phyloP scores from a whole-genome alignment of 257 asterid species.

The Solanum ahanhuiri region DNA sequence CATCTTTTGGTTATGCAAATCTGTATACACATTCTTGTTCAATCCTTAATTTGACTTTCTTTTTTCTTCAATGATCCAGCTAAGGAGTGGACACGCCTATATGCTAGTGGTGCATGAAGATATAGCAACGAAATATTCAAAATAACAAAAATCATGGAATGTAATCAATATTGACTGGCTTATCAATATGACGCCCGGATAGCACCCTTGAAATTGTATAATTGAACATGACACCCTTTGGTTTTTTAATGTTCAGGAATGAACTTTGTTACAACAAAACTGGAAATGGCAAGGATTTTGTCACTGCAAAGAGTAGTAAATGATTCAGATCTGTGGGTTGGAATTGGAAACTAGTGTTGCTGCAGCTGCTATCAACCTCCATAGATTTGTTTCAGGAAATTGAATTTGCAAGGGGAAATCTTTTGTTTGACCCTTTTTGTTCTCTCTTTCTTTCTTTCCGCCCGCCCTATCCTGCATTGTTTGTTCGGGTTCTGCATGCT shows the following conservation, averaged over 20 bases:
- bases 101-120: conserved; percentile 81
- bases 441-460: too few relatives aligned
- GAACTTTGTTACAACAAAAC: neutral
- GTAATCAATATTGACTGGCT: neutral
- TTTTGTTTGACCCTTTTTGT: neutral
- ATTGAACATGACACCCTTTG: conserved; percentile 11
- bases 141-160: neutral
- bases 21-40: too few relatives aligned
- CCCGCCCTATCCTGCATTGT: neutral
- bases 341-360: neutral
- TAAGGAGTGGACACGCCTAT: conserved; percentile 90
- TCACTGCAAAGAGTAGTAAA: neutral
- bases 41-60: neutral
- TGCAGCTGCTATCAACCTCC: neutral
- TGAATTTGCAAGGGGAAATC: neutral
- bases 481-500: neutral
- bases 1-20: neutral
- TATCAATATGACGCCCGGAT: neutral
- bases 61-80: conserved; percentile 31
- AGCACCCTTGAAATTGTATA: conserved; percentile 23
- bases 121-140: neutral
- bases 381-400: neutral
- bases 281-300: neutral
- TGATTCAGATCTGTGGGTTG: neutral
- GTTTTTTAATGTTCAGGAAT: neutral